Conservation (phyloP, 2,329 filamentous ascomycete species). For the Fusarium tanahbumbuense region DNA sequence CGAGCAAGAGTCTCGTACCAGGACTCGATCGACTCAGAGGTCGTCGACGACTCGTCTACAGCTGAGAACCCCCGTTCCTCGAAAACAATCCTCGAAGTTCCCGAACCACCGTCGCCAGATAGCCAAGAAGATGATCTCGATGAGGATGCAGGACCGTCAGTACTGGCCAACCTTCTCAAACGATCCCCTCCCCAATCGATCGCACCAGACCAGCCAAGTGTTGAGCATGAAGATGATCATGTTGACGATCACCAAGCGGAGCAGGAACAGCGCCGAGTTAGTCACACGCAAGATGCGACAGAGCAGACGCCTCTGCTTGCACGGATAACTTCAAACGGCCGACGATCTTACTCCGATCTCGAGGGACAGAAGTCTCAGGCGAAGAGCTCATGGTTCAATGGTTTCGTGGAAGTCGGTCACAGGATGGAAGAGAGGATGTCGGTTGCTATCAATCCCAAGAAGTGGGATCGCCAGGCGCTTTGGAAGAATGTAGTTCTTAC, state of each 20-base stretch:
- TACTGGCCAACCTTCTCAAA: conserved; percentile 63
- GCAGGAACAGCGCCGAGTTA: conserved; percentile 17
- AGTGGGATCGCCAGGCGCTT: conserved; percentile 76
- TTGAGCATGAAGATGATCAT: conserved; percentile 15
- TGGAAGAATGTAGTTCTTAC: conserved; percentile 73
- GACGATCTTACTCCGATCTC: conserved; percentile 55
- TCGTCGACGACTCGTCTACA: conserved; percentile 33
- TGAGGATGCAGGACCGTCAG: conserved; percentile 52
- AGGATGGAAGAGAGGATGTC: conserved; percentile 49
- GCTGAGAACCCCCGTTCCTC: conserved; percentile 49
- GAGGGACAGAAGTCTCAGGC: conserved; percentile 61
- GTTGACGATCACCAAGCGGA: conserved; percentile 24
- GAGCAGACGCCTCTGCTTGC: conserved; percentile 64
- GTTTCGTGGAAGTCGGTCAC: conserved; percentile 48
- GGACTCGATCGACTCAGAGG: conserved; percentile 44
- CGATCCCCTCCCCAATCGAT: conserved; percentile 59
- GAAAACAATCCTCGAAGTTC: conserved; percentile 70
- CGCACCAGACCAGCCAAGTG: conserved; percentile 31
- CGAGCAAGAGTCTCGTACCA: conserved; percentile 48
- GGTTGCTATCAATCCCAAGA: conserved; percentile 69
- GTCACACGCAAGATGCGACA: conserved; percentile 40
- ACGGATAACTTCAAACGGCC: conserved; percentile 47
- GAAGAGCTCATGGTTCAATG: conserved; percentile 51
- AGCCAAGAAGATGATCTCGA: conserved; percentile 27
- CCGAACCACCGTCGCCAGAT: conserved; percentile 57